phyloP scores from a whole-genome alignment of 805 yeast species.

The Vanderwaltozyma yarrowii region DNA sequence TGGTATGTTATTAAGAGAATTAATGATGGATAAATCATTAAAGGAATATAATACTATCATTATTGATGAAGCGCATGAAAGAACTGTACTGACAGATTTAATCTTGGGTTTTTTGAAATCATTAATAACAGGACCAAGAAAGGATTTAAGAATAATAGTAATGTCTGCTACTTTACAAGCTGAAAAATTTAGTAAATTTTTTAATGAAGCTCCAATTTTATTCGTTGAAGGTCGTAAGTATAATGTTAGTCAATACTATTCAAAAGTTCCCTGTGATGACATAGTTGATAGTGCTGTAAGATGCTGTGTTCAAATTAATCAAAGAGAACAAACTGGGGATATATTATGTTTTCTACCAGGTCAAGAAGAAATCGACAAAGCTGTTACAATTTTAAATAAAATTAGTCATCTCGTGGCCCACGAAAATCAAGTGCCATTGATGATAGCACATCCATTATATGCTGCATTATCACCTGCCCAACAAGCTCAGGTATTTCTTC shows the following conservation, averaged over 20 bases:
- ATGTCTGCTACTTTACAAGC: conserved; percentile 99
- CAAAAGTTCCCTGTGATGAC: conserved; percentile 60
- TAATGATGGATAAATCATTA: conserved; percentile 63
- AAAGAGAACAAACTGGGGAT: conserved; percentile 74
- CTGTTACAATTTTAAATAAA: conserved; percentile 49
- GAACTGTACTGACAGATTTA: conserved; percentile 86
- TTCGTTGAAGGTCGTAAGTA: conserved; percentile 85
- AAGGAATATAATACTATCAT: conserved; percentile 63
- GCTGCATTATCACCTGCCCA: conserved; percentile 86
- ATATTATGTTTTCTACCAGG: conserved; percentile 90
- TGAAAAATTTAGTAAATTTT: conserved; percentile 63
- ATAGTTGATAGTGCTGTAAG: conserved; percentile 70
- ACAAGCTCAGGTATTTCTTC: conserved; percentile 71
- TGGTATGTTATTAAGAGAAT: conserved; percentile 92
- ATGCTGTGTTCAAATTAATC: conserved; percentile 67
- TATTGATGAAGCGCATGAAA: conserved; percentile 96
- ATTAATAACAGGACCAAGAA: conserved; percentile 38
- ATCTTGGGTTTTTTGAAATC: conserved; percentile 80
- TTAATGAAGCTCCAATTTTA: conserved; percentile 68
- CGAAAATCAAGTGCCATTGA: conserved; percentile 50
- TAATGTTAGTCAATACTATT: conserved; percentile 66
- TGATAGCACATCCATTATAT: conserved; percentile 76
- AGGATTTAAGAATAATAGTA: conserved; percentile 58
- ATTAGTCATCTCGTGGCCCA: conserved; percentile 58
- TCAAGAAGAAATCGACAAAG: conserved; percentile 93